Base-by-base conservation (phyloP, 2,329 filamentous ascomycete genomes). In the Cytospora mali region DNA sequence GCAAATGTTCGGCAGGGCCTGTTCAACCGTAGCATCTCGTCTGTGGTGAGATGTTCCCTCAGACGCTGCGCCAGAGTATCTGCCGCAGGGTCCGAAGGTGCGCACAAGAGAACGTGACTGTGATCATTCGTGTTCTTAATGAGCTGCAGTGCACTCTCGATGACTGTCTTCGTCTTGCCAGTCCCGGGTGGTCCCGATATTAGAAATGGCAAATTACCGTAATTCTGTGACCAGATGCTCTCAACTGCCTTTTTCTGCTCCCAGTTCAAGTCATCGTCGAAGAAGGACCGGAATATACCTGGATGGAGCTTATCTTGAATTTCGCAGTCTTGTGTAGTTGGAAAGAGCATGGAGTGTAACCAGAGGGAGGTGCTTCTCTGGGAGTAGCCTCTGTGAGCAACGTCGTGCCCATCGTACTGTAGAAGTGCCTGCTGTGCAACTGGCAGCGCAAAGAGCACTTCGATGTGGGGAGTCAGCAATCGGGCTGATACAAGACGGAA, bases 151-250 rank as follows among this genome's bases (percentile, higher is more conserved):
- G 66, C 66, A 4, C 58, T 66, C 55, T 71, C 69, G 51, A 70
- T 69, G 39, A 71, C 58, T 4, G 69, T 71, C 62, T 68, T 70
- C 9, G 69, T 69, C 56, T 70, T 71, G 11, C 69, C 69, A 0
- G 68, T 70, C 11, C 69, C 69, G 1, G 69, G 69, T 6, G 69
- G 69, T 11, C 69, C 68, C 1, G 67, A 69, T n/a, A 71, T 68
- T n/a, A 70, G 58, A 35, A 69, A 71, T 2, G 68, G 68, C n/a
- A 71, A 53, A 6, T 61, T 67, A 51, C 68, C 67, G 53, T 71
- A 66, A 23, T 66, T 65, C 50, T 68, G 66, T 16, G 39, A 33
- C 55, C 65, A 68, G n/a, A 67, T 57, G 25, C 65, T 66, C 54
- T 69, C 64, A 13, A 70, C 68, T 6, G 68, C 67, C 21, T 67